Evolutionary conservation across 108 stramenopile species (phyloP), one percentile per base, ranked within the genome.

Genomic region (Pseudonitzschia multiseries): DNA sequence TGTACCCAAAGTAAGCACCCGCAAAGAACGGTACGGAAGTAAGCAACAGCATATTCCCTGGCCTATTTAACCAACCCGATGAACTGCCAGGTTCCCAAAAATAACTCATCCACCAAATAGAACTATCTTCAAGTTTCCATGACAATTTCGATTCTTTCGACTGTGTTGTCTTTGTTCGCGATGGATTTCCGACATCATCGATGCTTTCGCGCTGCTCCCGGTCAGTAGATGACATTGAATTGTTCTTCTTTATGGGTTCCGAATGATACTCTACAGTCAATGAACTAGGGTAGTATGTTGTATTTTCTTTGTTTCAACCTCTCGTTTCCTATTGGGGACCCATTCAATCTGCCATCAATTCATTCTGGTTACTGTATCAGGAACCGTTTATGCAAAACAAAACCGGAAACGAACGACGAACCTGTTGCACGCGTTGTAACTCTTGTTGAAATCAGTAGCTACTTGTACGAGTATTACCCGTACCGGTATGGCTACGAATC

Each of bases 1-100:
- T 44, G 41, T 72, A 83, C 10, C 77, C 80, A 68, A 69, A 57
- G 68, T 79, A 87, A 26, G 82, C 80, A 1, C 86, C 80, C 12
- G 73, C 28, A 31, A 69, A 79, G 9, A 87, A 79, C 24, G 86
- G 82, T 12, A 83, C 4, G 26, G 73, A 70, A 5, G 79, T 44
- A 4, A 78, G 18, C 18, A 78, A 21, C 27, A 86, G 54, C 2
- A 80, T 36, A 61, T 77, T 78, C 13, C 75, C 77, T 20, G 85
- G 85, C 44, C 77, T 50, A 44, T 68, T 56, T 29, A 73, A 61
- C 31, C 72, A 72, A 17, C 46, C 68, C 4, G 32, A 33, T 40
- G 61, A 40, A 33, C 31, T 42, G 10, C 20, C 18, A 62, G 26
- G 14, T 42, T 40, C 61, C 14, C 0, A 40, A 17, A 33, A 62